These are phyloP conservation scores for Phaeosphaeria sp. DNA, from an alignment of 2,329 filamentous ascomycete species.

Conservation along the genomic window DNA sequence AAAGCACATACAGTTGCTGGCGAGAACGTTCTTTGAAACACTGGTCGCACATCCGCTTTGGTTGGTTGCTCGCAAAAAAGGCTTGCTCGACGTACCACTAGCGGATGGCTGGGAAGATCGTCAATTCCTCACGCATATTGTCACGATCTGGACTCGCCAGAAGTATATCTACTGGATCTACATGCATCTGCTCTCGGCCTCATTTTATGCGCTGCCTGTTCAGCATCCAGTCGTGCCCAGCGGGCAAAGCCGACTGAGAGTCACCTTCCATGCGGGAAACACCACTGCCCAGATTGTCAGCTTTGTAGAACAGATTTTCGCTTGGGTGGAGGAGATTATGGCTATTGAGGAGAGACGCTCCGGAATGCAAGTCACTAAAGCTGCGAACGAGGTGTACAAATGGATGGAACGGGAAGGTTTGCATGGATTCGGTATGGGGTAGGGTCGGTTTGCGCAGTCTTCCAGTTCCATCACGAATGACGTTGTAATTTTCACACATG, in stretches of 20 bases:
- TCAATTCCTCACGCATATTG: slow-evolving; percentile 8
- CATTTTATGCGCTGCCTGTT: slow-evolving; percentile 3
- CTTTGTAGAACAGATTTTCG: slow-evolving; percentile 28
- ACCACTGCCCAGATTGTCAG: slow-evolving; percentile 49
- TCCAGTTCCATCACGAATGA: too few species aligned
- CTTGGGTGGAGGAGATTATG: slow-evolving; percentile 40
- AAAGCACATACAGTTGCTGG: background rate
- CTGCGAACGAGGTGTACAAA: slow-evolving; percentile 7
- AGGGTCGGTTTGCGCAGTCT: too few species aligned
- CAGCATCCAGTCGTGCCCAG: slow-evolving; percentile 11
- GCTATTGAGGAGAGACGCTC: slow-evolving; percentile 22
- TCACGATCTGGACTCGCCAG: slow-evolving; percentile 6
- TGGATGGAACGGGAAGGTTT: slow-evolving; percentile 8
- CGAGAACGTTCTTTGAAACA: slow-evolving; percentile 5
- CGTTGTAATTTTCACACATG: too few species aligned
- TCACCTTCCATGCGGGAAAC: slow-evolving; percentile 55
- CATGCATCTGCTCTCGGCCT: slow-evolving; percentile 38
- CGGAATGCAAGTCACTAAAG: background rate
- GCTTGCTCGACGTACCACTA: slow-evolving; percentile 7
- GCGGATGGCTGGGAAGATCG: slow-evolving; percentile 7
- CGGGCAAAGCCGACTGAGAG: slow-evolving; percentile 1
- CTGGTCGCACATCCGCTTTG: slow-evolving; percentile 4
- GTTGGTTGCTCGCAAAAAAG: background rate
- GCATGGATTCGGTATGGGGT: slow-evolving; percentile 1
- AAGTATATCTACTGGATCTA: slow-evolving; percentile 8